phyloP scores from a whole-genome alignment of 2,329 filamentous ascomycete species.

The Fusarium lateritium region DNA sequence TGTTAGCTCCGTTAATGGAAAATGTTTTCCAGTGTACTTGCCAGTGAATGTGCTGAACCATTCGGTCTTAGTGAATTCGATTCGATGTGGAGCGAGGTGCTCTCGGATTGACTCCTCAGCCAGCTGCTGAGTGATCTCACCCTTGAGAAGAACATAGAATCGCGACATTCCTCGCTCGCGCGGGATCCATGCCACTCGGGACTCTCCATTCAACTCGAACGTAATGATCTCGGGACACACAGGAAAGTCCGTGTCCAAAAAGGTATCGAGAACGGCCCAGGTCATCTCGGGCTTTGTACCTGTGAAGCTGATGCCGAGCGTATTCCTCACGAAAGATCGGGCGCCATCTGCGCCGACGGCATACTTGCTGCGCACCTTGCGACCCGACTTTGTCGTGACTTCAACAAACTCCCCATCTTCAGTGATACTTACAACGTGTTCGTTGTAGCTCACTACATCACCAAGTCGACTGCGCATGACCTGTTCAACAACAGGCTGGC shows the following conservation, averaged over 20 bases:
- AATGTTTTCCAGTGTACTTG: slow-evolving; percentile 20
- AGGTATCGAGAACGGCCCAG: slow-evolving; percentile 64
- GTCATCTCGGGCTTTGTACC: slow-evolving; percentile 66
- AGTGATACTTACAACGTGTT: slow-evolving; percentile 64
- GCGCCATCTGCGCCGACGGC: slow-evolving; percentile 68
- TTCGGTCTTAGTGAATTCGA: slow-evolving; percentile 61
- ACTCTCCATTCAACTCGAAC: slow-evolving; percentile 61
- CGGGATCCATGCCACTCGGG: slow-evolving; percentile 64
- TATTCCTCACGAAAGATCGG: slow-evolving; percentile 61
- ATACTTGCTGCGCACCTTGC: slow-evolving; percentile 57
- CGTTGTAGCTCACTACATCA: slow-evolving; percentile 55
- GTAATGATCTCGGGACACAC: slow-evolving; percentile 63
- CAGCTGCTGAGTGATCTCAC: slow-evolving; percentile 58
- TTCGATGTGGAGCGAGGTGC: slow-evolving; percentile 60
- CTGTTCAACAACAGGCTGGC: slow-evolving; percentile 62
- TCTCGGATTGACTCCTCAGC: slow-evolving; percentile 60
- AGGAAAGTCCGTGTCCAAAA: slow-evolving; percentile 65
- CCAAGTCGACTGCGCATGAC: slow-evolving; percentile 56
- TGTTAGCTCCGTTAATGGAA: background rate
- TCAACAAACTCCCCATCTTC: slow-evolving; percentile 67
- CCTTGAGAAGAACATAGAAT: slow-evolving; percentile 64
- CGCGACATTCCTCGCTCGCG: slow-evolving; percentile 63
- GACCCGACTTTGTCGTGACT: slow-evolving; percentile 53
- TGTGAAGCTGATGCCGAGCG: slow-evolving; percentile 58
- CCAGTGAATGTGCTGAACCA: slow-evolving; percentile 67